phyloP scores from a whole-genome alignment of 2,329 filamentous ascomycete species.

The Ophiostoma himal-ulmi region DNA sequence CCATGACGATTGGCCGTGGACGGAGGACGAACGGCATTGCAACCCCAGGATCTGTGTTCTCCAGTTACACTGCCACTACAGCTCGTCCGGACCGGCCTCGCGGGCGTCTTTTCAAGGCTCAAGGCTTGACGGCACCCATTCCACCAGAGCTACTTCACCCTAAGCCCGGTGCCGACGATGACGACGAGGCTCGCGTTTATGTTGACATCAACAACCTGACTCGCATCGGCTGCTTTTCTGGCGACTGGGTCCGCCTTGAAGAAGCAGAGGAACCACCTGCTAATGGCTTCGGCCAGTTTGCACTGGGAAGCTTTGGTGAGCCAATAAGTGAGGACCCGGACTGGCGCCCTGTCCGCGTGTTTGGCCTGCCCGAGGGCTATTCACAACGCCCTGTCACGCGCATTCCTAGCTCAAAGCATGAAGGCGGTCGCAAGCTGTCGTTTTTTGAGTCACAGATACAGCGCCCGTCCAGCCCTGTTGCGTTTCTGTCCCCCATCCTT shows the following conservation, averaged over 20 bases:
- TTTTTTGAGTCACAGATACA: slow-evolving; percentile 65
- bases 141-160: slow-evolving; percentile 77
- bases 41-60: slow-evolving; percentile 84
- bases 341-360: slow-evolving; percentile 84
- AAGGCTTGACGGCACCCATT: slow-evolving; percentile 66
- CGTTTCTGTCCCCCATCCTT: slow-evolving; percentile 78
- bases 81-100: slow-evolving; percentile 64
- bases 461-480: slow-evolving; percentile 51
- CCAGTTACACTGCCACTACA: slow-evolving; percentile 78
- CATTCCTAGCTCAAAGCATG: slow-evolving; percentile 51
- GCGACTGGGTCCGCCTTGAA: slow-evolving; percentile 90
- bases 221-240: slow-evolving; percentile 92
- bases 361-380: slow-evolving; percentile 75
- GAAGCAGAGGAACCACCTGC: slow-evolving; percentile 65
- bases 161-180: slow-evolving; percentile 67
- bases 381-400: slow-evolving; percentile 55
- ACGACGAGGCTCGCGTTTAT: slow-evolving; percentile 84
- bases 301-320: slow-evolving; percentile 60
- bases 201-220: slow-evolving; percentile 81
- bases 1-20: slow-evolving; percentile 64
- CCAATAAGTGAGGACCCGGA: slow-evolving; percentile 47
- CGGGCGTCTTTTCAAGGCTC: slow-evolving; percentile 77
- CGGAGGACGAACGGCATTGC: slow-evolving; percentile 63
- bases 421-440: slow-evolving; percentile 46
- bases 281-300: slow-evolving; percentile 61